Percentiles rank a stretch among this genome's conserved stretches.
Evolutionary conservation across 2,329 filamentous ascomycete species (phyloP).

Genomic region (Neopestalotiopsis sp.): DNA sequence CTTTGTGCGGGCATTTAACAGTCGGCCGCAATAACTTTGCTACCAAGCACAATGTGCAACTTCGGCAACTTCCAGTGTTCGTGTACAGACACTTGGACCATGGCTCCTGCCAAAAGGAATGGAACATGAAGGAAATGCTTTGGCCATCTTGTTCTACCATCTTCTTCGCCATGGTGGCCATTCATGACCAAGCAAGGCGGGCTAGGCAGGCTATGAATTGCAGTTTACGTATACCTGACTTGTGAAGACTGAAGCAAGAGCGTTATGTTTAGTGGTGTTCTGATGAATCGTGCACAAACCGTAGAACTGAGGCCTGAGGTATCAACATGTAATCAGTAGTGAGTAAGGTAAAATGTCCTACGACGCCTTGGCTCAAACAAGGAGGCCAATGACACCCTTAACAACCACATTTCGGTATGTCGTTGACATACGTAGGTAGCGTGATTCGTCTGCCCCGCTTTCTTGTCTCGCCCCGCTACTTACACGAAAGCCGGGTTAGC

Average conservation of each 20-base stretch:
- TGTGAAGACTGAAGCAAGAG: too few species aligned
- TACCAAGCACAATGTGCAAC: too few species aligned
- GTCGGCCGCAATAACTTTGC: neutral
- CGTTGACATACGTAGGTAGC: neutral
- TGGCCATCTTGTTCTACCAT: neutral
- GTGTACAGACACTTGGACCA: neutral
- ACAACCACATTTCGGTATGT: neutral
- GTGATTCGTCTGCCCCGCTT: slow-evolving; percentile 5
- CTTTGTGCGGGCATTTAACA: neutral
- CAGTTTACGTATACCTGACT: too few species aligned
- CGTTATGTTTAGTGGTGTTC: too few species aligned
- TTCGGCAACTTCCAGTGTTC: neutral
- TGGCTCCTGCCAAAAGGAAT: neutral
- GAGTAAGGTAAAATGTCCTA: neutral
- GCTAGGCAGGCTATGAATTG: too few species aligned
- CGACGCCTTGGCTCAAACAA: too few species aligned
- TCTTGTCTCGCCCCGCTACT: neutral
- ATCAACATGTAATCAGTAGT: neutral
- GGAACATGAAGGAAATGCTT: neutral
- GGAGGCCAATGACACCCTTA: neutral
- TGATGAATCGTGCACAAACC: neutral
- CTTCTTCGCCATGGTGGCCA: slow-evolving; percentile 14
- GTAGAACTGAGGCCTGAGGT: neutral
- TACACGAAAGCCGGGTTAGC: neutral
- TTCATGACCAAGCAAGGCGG: slow-evolving; percentile 5